phyloP scores from a whole-genome alignment of 2,329 filamentous ascomycete genomes.

The Aspergillus spinulosporus region DNA sequence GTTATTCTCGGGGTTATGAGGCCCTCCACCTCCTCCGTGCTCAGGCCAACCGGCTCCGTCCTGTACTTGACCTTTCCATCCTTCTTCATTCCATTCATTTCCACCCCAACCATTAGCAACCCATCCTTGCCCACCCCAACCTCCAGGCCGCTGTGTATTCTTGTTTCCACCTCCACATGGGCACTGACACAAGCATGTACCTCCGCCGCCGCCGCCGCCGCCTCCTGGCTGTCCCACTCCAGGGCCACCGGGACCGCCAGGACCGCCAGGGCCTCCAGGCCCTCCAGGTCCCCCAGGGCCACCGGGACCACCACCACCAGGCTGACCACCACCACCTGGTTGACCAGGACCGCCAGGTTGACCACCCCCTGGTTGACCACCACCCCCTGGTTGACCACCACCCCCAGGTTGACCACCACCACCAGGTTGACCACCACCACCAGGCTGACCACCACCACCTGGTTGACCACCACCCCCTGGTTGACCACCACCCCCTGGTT shows the following conservation, averaged over 20 bases:
- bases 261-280: background rate
- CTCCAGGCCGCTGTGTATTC: background rate
- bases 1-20: background rate
- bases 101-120: background rate
- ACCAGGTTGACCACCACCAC: no score
- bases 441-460: no score
- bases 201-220: background rate
- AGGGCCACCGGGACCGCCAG: background rate
- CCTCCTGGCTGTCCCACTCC: conserved; percentile 1
- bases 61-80: background rate
- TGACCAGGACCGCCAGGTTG: conserved; percentile 2
- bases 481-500: no score
- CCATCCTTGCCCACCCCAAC: background rate
- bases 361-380: background rate
- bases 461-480: no score
- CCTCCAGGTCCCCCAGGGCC: background rate
- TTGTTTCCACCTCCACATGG: background rate
- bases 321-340: background rate
- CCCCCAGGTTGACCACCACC: no score
- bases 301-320: background rate
- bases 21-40: background rate
- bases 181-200: background rate
- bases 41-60: background rate
- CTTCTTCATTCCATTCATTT: background rate
- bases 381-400: no score